Evolutionary conservation across 1,139 yeast genomes (phyloP).

Genomic region (Blastobotrys arbuscula): DNA sequence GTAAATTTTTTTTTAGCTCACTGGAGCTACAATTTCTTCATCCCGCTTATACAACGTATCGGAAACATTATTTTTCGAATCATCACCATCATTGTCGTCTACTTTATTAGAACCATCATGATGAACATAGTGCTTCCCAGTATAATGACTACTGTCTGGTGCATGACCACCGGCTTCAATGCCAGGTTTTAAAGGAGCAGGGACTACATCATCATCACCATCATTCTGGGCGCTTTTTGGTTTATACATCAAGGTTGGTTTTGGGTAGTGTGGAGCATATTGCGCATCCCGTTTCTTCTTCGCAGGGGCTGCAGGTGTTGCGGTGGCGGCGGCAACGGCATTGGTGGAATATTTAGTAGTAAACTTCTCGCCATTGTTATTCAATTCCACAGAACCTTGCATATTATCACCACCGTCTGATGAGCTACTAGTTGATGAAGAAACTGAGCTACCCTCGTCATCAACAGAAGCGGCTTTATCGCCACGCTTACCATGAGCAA

Average conservation of each 20-base stretch:
- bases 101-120: too few species aligned
- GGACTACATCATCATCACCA: neutral
- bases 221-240: neutral
- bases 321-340: neutral
- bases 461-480: neutral
- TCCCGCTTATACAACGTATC: neutral
- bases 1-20: too few species aligned
- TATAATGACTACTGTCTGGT: neutral
- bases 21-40: neutral
- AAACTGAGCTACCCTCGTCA: neutral
- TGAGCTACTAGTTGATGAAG: neutral
- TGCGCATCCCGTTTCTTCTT: neutral
- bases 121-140: neutral
- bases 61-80: too few species aligned
- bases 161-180: too few species aligned
- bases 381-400: neutral
- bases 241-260: neutral
- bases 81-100: too few species aligned
- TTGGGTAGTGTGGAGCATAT: neutral
- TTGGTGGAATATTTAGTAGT: neutral
- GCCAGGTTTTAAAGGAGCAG: neutral
- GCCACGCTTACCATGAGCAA: neutral
- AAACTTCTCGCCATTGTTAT: neutral
- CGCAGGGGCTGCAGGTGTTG: neutral
- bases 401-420: neutral